Base-by-base conservation (phyloP, 257 asterid species). In the Solanum boliviense region DNA sequence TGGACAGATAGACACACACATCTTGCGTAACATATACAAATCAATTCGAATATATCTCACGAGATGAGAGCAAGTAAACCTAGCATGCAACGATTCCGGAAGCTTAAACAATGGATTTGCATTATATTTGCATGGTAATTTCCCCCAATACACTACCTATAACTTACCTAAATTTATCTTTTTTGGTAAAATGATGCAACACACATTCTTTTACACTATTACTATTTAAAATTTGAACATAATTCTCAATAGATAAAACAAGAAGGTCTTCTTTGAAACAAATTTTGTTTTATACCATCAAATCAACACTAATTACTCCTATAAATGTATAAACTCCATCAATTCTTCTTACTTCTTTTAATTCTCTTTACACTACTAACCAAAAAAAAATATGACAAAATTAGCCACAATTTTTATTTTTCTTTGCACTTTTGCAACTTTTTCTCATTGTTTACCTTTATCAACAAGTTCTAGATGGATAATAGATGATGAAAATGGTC, bases 381-480 rank as follows among this genome's bases (percentile, higher is more conserved):
- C 3, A 48, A 81, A 25, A 8, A 25, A 25, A 7, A 27, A 34
- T 34, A 32, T 46, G 85, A 13, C 65, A 81, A 81, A 46, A 46
- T 0, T 81, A 81, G 68, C 41, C 70, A 48, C 41, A 46, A 8
- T 13, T 16, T 27, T 44, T 4, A 21, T 91, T 13, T 31, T 91
- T 4, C 38, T 92, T 72, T 89, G 90, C 39, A 85, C 88, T 31
- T 46, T 87, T 6, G 38, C 87, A 75, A 38, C 81, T 8, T 87
- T 90, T 21, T 75, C 78, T 36, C 15, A 84, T 88, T 92, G 94
- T 13, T 89, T 91, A 10, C 94, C 95, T 72, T 89, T 93, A 13
- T 94, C 96, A 32, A 89, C 96, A 32, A 91, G 73, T 58, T 91
- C 94, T 1, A 91, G 95, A 93, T 95, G 93, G 94, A 93, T 94